Evolutionary conservation across 2,329 filamentous ascomycete species (phyloP), one percentile per base, ranked within the genome.

Genomic region (Lachnellula hyalina): DNA sequence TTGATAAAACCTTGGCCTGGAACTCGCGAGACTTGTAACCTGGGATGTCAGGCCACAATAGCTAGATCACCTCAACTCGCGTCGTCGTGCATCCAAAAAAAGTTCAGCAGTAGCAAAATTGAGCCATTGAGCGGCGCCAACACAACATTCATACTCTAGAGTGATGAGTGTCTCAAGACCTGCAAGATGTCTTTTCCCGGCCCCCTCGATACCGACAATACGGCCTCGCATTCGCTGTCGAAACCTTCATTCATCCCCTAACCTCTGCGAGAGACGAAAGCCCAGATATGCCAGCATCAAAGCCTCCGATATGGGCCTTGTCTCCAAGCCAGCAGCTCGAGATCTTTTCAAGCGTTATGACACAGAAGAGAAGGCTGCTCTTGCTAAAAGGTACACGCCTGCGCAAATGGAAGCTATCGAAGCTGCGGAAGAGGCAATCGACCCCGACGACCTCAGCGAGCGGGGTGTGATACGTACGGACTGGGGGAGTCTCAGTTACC

Each of bases 331-430:
- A 64, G 54, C 65, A 60, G 59, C 63, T 14, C 67, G 74, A 58
- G 67, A 79, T 42, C 69, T 73, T 44, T 85, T 84, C 66, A 78
- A 83, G 59, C 76, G 81, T 14, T 94, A 91, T 74, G 84, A 83
- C 14, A 73, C 78, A 41, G 78, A 84, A 60, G 85, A 94, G 68
- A 81, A 83, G 66, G 77, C 78, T 56, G 66, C 73, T 19, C 77
- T 96, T 55, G 72, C 73, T 55, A 74, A 82, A 67, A 81, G 81
- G 64, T 97, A 96, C 76, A 89, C 90, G 0, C 79, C 85, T 15
- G 83, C 87, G 69, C 93, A 97, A 75, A 78, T 95, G 63, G 84
- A 83, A 53, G 90, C 91, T 54, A 84, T 97, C 68, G 79, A 88
- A 73, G 87, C 88, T 47, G 91, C 87, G 65, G 92, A 96, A 73